Evolutionary conservation across 495 filamentous ascomycete genomes (phyloP).

Genomic region (Penicillium mononematosum): DNA sequence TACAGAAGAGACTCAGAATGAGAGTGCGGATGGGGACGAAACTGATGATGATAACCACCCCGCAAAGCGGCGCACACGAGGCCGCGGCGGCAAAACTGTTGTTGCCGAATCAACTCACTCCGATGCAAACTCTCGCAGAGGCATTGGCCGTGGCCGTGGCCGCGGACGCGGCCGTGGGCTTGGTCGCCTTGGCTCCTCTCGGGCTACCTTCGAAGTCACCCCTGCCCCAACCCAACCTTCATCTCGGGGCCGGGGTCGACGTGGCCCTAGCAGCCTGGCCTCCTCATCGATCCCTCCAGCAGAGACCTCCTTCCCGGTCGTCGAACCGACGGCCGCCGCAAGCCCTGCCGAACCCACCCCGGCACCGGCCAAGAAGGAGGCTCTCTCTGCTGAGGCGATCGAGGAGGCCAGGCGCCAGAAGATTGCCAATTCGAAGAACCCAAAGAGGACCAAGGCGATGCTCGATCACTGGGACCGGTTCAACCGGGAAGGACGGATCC

Average conservation of each 20-base stretch:
- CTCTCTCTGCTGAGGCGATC: slow-evolving; percentile 27
- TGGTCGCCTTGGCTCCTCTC: slow-evolving; percentile 19
- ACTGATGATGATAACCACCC: slow-evolving; percentile 31
- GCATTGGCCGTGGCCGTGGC: slow-evolving; percentile 52
- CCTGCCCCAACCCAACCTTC: slow-evolving; percentile 15
- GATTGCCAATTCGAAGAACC: slow-evolving; percentile 50
- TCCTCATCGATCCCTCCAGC: slow-evolving; percentile 7
- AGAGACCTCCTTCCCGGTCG: slow-evolving; percentile 11
- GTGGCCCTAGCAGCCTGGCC: slow-evolving; percentile 22
- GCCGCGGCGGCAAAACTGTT: slow-evolving; percentile 29
- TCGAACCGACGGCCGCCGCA: slow-evolving; percentile 14
- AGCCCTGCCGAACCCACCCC: slow-evolving; percentile 6
- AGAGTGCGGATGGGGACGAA: slow-evolving; percentile 32
- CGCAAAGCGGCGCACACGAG: slow-evolving; percentile 39
- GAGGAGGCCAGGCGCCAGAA: slow-evolving; percentile 39
- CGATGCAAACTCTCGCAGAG: slow-evolving; percentile 18
- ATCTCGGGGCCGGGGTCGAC: slow-evolving; percentile 27
- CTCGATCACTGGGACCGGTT: slow-evolving; percentile 50
- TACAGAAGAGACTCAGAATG: slow-evolving; percentile 29
- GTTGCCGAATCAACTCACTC: slow-evolving; percentile 28
- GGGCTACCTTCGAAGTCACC: slow-evolving; percentile 26
- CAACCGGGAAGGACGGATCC: slow-evolving; percentile 43
- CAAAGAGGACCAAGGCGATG: slow-evolving; percentile 50
- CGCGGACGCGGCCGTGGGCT: slow-evolving; percentile 36
- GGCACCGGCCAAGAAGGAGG: slow-evolving; percentile 15